Percentiles rank a stretch among this genome's conserved stretches.
Conservation (phyloP, 1,284 basidiomycete species). For the Laetiporus sulphureus region DNA sequence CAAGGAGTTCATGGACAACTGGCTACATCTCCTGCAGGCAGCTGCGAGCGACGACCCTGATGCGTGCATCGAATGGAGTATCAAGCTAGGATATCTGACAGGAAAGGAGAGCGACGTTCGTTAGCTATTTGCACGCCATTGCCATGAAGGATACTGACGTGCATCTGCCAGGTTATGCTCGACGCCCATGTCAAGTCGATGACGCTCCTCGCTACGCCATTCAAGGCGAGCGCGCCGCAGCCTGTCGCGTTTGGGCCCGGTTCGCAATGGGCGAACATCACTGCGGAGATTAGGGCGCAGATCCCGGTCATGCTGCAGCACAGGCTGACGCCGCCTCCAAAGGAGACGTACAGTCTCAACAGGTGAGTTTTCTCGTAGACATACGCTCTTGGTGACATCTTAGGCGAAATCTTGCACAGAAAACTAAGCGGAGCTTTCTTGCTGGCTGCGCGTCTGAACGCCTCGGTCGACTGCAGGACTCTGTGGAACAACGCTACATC, state of each 20-base stretch:
- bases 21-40: constrained; percentile 76
- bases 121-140: not conserved
- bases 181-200: constrained; percentile 86
- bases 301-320: constrained; percentile 92
- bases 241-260: constrained; percentile 70
- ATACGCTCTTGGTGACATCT: too few relatives aligned
- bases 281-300: constrained; percentile 65
- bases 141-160: not conserved
- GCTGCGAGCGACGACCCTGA: constrained; percentile 69
- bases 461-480: constrained; percentile 66
- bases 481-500: constrained; percentile 67
- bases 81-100: constrained; percentile 84
- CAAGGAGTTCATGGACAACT: constrained; percentile 84
- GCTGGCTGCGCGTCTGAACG: constrained; percentile 78
- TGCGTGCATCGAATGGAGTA: constrained; percentile 70
- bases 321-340: constrained; percentile 86
- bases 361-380: constrained; percentile 53
- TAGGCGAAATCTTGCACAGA: constrained; percentile 35
- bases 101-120: constrained; percentile 79
- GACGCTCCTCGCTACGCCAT: constrained; percentile 77
- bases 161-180: constrained; percentile 64
- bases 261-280: constrained; percentile 62
- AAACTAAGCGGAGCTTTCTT: constrained; percentile 95
- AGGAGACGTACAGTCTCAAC: constrained; percentile 94
- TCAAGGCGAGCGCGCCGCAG: constrained; percentile 54